Base-by-base conservation (phyloP, 768 basidiomycete species). In the Trametes villosa region DNA sequence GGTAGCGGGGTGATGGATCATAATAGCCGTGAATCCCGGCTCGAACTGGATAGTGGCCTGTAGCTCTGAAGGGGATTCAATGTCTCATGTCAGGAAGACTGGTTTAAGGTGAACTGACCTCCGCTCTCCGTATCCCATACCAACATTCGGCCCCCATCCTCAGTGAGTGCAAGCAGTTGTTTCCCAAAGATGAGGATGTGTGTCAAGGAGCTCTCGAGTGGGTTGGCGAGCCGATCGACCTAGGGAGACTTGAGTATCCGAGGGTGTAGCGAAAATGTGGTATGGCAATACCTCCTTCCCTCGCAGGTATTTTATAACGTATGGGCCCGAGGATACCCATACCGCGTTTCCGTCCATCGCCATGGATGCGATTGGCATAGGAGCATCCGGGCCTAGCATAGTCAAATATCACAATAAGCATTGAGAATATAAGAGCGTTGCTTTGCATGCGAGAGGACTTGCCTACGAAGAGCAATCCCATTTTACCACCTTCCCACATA, bases 401-500 rank as follows among this genome's bases (percentile, higher is more conserved):
- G 36, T 29, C 18, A 42, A 31, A 33, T 17, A 6, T 48, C 4
- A 17, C 26, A 30, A 30, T 27, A 30, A 17, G 27, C n/a, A 30
- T 12, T 3, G 6, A 9, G 18, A 27, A 15, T 18, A 31, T 20
- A 44, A 24, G 4, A 44, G 18, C 4, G 15, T 30, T 22, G 15
- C 26, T 30, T 2, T 17, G 26, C 12, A 11, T 29, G 15, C 11
- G 13, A 24, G 17, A 30, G 18, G 5, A 83, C 93, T 77, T 75
- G 93, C 96, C 94, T 61, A 96, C 94, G 71, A 99, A 98, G 36
- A 98, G 80, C 57, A 98, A 76, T 31, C 81, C 82, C 92, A 98
- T 95, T 75, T 89, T 94, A 27, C 87, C 91, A 22, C 94, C 96
- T 67, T 97, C 94, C 96, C 96, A 98, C 69, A 97, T 78, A 18